phyloP scores from a whole-genome alignment of 2,329 filamentous ascomycete species.

The Aureobasidium sp. region DNA sequence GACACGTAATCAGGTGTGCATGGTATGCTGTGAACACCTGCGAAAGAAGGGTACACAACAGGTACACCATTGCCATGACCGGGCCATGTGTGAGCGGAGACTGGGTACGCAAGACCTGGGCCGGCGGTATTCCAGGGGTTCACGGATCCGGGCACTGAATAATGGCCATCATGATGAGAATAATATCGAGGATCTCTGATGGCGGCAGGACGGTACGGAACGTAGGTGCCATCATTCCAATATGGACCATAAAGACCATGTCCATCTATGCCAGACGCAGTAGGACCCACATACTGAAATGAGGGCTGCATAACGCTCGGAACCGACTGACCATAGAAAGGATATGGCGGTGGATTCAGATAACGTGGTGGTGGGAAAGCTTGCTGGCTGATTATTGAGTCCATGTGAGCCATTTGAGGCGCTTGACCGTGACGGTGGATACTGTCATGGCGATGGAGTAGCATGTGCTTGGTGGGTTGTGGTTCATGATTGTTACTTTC shows the following conservation, averaged over 20 bases:
- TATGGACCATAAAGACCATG: constrained; percentile 66
- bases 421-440: constrained; percentile 1
- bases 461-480: constrained; percentile 76
- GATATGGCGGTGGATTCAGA: constrained; percentile 23
- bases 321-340: constrained; percentile 49
- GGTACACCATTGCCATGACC: neutral
- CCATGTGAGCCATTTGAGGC: constrained; percentile 55
- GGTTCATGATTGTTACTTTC: constrained; percentile 69
- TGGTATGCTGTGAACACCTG: constrained; percentile 1
- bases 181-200: constrained; percentile 58
- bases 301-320: constrained; percentile 67
- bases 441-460: constrained; percentile 59
- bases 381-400: constrained; percentile 68
- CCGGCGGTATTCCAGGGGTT: neutral
- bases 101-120: constrained; percentile 4
- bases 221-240: constrained; percentile 69
- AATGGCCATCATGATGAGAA: constrained; percentile 29
- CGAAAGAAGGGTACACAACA: neutral
- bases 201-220: constrained; percentile 66
- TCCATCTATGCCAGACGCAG: constrained; percentile 62
- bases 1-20: neutral
- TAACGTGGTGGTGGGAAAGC: constrained; percentile 31
- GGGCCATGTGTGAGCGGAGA: constrained; percentile 8
- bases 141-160: neutral
- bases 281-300: constrained; percentile 65